Evolutionary conservation across 257 asterid genomes (phyloP), one percentile per base, ranked within the genome.

Genomic region (Jasminum sambac): DNA sequence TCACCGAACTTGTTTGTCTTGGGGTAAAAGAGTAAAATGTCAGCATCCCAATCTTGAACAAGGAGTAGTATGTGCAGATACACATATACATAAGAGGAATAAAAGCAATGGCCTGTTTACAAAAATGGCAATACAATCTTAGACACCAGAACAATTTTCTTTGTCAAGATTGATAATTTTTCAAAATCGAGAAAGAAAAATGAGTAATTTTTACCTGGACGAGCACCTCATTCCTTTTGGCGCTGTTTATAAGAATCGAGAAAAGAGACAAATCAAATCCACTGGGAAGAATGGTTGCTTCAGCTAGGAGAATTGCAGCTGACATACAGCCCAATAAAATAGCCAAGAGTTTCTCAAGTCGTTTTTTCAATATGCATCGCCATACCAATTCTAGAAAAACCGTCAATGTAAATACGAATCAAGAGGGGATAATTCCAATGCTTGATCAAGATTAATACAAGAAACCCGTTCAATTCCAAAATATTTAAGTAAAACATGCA

Each of bases 51-150:
- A 87, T 81, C 78, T 89, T 87, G 86, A 92, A 85, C 74, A 89
- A 72, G 72, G 98, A 84, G 68, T 85, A 89, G 79, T 92, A 92
- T 61, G 98, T 92, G 86, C 98, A 92, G 26, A 92, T 30, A 63
- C 98, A 89, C 98, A 89, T 92, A 84, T 87, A 92, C 84, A 89
- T 74, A 39, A 91, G 80, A 66, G 98, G 98, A 78, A 92, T 72
- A 73, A 86, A 86, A 61, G 91, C 90, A 74, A 80, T 71, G 13
- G 82, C 89, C 96, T 92, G 92, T 39, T 34, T 71, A 64, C 16
- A 42, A 58, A 78, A 48, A 44, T 65, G 71, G 66, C 76, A 63
- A 23, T n/a, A n/a, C n/a, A n/a, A n/a, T n/a, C n/a, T n/a, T n/a
- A n/a, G n/a, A n/a, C n/a, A n/a, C n/a, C n/a, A n/a, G n/a, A n/a